phyloP scores from a whole-genome alignment of 345 rosid genomes.

The Citrus australasica region DNA sequence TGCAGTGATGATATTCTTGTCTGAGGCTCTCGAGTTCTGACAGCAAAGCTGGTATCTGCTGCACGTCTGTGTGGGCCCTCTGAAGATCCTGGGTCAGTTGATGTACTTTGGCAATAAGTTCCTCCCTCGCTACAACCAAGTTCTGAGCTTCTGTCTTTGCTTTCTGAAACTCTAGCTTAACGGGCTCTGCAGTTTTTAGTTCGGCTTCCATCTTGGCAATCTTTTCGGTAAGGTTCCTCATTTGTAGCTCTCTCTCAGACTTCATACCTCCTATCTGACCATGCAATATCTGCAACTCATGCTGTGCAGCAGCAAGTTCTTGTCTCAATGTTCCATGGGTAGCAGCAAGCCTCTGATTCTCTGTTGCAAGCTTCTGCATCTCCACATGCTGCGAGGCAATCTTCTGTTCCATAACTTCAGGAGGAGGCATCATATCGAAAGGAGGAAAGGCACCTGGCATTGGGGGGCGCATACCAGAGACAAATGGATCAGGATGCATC shows the following conservation, averaged over 20 bases:
- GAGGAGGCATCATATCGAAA: conserved; percentile 73
- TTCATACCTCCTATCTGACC: conserved; percentile 62
- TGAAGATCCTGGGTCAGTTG: conserved; percentile 79
- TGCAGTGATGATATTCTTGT: conserved; percentile 94
- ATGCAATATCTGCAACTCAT: conserved; percentile 81
- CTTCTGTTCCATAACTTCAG: conserved; percentile 85
- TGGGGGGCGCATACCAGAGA: conserved; percentile 46
- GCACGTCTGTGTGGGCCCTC: conserved; percentile 68
- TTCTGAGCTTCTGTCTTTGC: conserved; percentile 73
- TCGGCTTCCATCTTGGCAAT: conserved; percentile 79
- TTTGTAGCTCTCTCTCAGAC: conserved; percentile 79
- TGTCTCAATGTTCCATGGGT: conserved; percentile 77
- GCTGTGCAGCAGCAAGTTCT: conserved; percentile 88
- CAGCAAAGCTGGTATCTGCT: conserved; percentile 73
- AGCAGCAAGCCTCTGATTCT: conserved; percentile 82
- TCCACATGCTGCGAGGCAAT: conserved; percentile 76
- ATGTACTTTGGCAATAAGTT: conserved; percentile 67
- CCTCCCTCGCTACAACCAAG: conserved; percentile 70
- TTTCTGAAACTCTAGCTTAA: conserved; percentile 67
- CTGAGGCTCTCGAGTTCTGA: conserved; percentile 75
- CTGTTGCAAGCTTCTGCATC: conserved; percentile 85
- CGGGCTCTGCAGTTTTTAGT: conserved; percentile 61
- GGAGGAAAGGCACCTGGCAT: conserved; percentile 52
- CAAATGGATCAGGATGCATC: conserved; percentile 54
- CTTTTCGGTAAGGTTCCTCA: conserved; percentile 63